phyloP scores from a whole-genome alignment of 2,329 filamentous ascomycete genomes.

The Mariannaea elegans region DNA sequence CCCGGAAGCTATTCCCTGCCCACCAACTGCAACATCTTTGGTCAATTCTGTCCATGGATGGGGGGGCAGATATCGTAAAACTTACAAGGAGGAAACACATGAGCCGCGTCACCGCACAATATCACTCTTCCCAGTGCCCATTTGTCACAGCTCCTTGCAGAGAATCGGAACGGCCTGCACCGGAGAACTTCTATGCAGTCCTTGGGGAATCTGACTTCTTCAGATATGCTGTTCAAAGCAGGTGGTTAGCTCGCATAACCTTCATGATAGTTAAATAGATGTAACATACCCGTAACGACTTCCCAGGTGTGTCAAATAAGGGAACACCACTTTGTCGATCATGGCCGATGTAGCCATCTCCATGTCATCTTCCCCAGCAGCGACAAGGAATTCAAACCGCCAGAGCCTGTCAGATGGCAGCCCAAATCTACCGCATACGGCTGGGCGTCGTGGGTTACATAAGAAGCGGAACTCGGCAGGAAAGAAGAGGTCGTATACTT shows the following conservation, averaged over 20 bases:
- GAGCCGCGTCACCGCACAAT: slow-evolving; percentile 59
- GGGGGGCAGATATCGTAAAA: too few relatives aligned
- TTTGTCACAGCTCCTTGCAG: slow-evolving; percentile 54
- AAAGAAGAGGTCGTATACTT: slow-evolving; percentile 1
- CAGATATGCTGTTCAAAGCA: background rate
- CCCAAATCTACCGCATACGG: background rate
- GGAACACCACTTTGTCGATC: background rate
- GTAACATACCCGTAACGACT: background rate
- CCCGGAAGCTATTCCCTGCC: background rate
- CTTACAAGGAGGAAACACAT: slow-evolving; percentile 57
- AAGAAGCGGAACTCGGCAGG: background rate
- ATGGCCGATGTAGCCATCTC: background rate
- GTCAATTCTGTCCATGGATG: too few relatives aligned
- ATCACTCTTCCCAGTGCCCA: slow-evolving; percentile 54
- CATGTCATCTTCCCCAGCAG: background rate
- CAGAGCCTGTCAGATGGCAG: background rate
- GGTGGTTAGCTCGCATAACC: too few relatives aligned
- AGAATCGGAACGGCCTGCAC: slow-evolving; percentile 53
- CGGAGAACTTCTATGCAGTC: slow-evolving; percentile 58
- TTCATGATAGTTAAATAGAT: too few relatives aligned
- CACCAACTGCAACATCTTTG: too few relatives aligned
- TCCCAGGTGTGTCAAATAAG: background rate
- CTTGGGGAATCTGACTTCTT: background rate
- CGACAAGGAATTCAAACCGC: background rate
- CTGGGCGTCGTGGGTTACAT: background rate